Conservation (phyloP, 495 filamentous ascomycete genomes). For the Entonaema liquescens region DNA sequence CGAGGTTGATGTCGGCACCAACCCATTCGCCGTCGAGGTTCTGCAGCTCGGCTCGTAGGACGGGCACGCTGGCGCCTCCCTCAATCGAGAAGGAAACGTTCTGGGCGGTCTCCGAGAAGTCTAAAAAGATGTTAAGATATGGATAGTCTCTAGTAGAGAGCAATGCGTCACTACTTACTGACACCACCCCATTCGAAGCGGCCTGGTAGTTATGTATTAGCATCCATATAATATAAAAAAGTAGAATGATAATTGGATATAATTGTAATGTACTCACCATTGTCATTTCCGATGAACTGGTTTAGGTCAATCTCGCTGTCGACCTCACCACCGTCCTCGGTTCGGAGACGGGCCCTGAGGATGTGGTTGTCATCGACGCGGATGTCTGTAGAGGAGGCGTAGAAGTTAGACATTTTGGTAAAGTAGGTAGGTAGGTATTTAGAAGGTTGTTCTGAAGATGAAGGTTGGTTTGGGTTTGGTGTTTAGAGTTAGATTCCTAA, state of each 20-base stretch:
- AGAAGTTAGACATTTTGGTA: conserved; percentile 3
- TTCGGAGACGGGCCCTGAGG: neutral
- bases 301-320: conserved; percentile 1
- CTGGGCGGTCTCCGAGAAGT: conserved; percentile 1
- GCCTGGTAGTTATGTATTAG: neutral
- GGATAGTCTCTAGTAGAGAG: too few relatives aligned
- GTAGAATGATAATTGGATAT: neutral
- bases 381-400: neutral
- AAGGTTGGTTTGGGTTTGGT: neutral
- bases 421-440: neutral
- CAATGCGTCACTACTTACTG: neutral
- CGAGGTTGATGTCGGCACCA: conserved; percentile 6
- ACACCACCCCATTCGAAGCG: conserved; percentile 7
- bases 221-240: neutral
- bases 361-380: conserved; percentile 3
- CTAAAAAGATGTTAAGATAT: neutral
- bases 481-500: neutral
- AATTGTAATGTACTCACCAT: neutral
- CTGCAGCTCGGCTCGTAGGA: conserved; percentile 9
- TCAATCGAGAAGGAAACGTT: conserved; percentile 5
- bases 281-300: conserved; percentile 3
- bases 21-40: conserved; percentile 5
- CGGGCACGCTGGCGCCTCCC: conserved; percentile 1
- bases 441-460: neutral
- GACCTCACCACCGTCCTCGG: neutral